These are phyloP conservation scores for Sparassis latifolia DNA, from an alignment of 1,284 basidiomycete species.

Conservation along the genomic window DNA sequence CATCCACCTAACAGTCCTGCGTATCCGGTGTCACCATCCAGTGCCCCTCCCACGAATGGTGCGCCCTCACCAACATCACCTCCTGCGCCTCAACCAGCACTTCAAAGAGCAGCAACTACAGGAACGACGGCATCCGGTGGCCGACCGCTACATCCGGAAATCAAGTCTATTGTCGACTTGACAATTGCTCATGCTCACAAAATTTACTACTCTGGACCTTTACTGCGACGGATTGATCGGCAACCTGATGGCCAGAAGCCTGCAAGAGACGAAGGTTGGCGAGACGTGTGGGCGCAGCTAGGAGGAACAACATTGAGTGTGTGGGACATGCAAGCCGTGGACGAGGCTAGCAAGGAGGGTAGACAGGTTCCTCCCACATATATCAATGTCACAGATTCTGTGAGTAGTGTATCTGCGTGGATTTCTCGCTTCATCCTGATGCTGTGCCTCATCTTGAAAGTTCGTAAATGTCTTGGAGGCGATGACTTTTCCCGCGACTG, in stretches of 20 bases:
- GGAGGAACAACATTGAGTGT: constrained; percentile 89
- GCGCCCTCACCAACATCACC: not conserved
- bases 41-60: not conserved
- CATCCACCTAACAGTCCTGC: not conserved
- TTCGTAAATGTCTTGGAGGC: constrained; percentile 70
- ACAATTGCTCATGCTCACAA: constrained; percentile 69
- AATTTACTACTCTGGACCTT: constrained; percentile 77
- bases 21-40: not conserved
- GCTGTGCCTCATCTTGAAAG: constrained; percentile 25
- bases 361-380: constrained; percentile 82
- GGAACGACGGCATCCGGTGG: constrained; percentile 7
- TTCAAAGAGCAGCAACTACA: not conserved
- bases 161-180: constrained; percentile 66
- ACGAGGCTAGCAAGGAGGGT: constrained; percentile 74
- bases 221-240: constrained; percentile 66
- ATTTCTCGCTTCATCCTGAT: constrained; percentile 2
- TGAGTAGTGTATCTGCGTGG: constrained; percentile 32
- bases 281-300: constrained; percentile 89
- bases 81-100: not conserved
- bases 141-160: constrained; percentile 65
- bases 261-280: constrained; percentile 79
- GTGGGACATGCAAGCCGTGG: constrained; percentile 84
- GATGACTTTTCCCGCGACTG: constrained; percentile 53
- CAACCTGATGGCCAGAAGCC: constrained; percentile 72
- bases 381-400: constrained; percentile 83